These are phyloP conservation scores for Fusarium haematococcum DNA, from an alignment of 2,329 filamentous ascomycete genomes.

Conservation along the genomic window DNA sequence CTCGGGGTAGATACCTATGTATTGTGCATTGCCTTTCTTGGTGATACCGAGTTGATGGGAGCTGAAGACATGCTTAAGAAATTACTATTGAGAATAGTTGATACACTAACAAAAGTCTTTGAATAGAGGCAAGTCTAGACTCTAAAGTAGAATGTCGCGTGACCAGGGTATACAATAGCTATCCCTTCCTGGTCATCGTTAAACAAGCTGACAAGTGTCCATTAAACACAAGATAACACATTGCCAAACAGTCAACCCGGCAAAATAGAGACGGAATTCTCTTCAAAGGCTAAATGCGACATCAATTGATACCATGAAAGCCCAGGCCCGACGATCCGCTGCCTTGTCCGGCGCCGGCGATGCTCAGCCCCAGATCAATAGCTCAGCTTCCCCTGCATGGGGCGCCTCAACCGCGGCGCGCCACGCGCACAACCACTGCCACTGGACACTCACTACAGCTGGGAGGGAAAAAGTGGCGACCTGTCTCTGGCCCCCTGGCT, in stretches of 20 bases:
- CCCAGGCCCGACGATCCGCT: conserved; percentile 7
- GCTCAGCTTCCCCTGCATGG: neutral
- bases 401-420: neutral
- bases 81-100: neutral
- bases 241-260: neutral
- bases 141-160: neutral
- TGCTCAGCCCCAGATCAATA: neutral
- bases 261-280: neutral
- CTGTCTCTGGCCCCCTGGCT: neutral
- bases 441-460: neutral
- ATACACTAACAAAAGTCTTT: neutral
- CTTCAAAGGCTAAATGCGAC: neutral
- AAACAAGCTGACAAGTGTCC: neutral
- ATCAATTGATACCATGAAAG: neutral
- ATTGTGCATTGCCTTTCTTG: neutral
- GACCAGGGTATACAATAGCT: neutral
- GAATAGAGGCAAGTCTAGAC: neutral
- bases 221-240: neutral
- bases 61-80: neutral
- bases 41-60: neutral
- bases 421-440: neutral
- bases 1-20: neutral
- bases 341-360: neutral
- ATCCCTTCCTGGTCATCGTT: neutral
- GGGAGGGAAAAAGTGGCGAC: neutral